These are phyloP conservation scores for Kwoniella bestiolae DNA, from an alignment of 768 basidiomycete genomes.

Conservation along the genomic window DNA sequence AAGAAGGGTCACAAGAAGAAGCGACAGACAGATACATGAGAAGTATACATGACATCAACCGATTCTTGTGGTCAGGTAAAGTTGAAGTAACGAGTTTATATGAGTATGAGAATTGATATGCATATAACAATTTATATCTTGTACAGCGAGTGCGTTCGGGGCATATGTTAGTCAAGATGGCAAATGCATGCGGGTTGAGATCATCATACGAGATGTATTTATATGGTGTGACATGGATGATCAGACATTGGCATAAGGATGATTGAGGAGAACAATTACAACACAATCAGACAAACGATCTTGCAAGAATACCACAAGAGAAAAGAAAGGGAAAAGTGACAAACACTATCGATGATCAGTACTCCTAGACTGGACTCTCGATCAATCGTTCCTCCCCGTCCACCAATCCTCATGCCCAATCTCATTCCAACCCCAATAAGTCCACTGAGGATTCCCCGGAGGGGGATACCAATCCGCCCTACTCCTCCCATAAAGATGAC, in stretches of 20 bases:
- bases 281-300: too few species aligned
- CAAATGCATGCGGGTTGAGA: background rate
- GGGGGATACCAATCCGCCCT: slow-evolving; percentile 6
- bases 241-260: too few species aligned
- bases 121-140: background rate
- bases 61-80: background rate
- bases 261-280: too few species aligned
- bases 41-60: background rate
- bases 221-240: too few species aligned
- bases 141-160: background rate
- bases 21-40: background rate
- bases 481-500: slow-evolving; percentile 12
- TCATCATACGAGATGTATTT: background rate
- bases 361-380: too few species aligned
- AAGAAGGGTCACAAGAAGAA: background rate
- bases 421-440: slow-evolving; percentile 17
- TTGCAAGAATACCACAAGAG: too few species aligned
- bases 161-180: too few species aligned
- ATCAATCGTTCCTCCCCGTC: slow-evolving; percentile 10
- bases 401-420: slow-evolving; percentile 18
- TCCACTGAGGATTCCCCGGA: slow-evolving; percentile 8
- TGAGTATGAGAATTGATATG: background rate
- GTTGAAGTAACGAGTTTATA: too few species aligned
- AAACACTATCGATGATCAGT: too few species aligned
- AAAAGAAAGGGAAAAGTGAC: too few species aligned